phyloP scores from a whole-genome alignment of 768 basidiomycete genomes.

The Porpolomopsis calyptriformis region DNA sequence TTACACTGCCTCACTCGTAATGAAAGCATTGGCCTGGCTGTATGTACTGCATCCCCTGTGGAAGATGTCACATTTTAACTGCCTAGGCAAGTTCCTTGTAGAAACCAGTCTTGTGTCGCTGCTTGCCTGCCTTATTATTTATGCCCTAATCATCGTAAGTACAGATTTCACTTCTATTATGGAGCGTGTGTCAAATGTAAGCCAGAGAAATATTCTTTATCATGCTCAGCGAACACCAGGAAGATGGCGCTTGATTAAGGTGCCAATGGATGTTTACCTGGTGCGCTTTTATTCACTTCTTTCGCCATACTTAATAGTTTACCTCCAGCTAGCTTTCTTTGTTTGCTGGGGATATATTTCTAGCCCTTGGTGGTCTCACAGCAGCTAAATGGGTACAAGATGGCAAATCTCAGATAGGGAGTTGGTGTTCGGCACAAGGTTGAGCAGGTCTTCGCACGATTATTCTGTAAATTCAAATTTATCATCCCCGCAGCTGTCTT shows the following conservation, averaged over 20 bases:
- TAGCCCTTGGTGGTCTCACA: not conserved
- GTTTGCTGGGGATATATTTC: constrained; percentile 4
- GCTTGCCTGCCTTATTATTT: constrained; percentile 2
- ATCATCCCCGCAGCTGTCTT: not conserved
- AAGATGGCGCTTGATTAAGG: constrained; percentile 2
- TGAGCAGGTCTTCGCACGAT: too few relatives aligned
- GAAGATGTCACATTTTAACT: not conserved
- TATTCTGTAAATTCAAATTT: not conserved
- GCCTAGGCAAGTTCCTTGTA: constrained; percentile 1
- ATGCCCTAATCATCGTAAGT: constrained; percentile 5
- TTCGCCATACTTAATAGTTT: not conserved
- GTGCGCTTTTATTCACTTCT: not conserved
- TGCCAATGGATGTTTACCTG: constrained; percentile 3
- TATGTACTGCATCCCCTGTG: not conserved
- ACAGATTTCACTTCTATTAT: not conserved
- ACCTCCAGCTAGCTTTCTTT: constrained; percentile 3
- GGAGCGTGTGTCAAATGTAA: not conserved
- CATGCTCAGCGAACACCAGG: not conserved
- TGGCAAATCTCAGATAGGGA: constrained; percentile 5
- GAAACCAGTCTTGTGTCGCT: constrained; percentile 2
- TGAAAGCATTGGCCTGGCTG: constrained; percentile 6
- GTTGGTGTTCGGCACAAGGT: constrained; percentile 7
- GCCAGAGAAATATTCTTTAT: constrained; percentile 6
- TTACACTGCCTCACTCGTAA: constrained; percentile 8
- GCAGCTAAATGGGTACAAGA: constrained; percentile 7